Evolutionary conservation across 2,329 filamentous ascomycete genomes (phyloP).

Genomic region (Paraphoma sp.): DNA sequence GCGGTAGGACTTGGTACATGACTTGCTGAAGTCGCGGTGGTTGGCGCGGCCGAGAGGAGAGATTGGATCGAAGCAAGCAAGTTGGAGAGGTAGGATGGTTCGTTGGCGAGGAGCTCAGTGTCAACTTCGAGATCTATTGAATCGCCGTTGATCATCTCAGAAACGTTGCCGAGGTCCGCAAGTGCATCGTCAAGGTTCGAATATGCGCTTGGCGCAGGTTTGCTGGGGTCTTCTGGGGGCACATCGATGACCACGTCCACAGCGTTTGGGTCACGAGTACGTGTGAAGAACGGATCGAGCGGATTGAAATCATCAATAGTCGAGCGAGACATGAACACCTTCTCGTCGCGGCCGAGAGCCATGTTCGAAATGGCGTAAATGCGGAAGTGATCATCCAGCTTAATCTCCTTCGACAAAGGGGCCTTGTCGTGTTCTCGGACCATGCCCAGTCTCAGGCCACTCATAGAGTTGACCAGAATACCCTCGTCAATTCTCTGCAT

Average conservation of each 20-base stretch:
- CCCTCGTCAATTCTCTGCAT: slow-evolving; percentile 66
- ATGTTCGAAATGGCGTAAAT: slow-evolving; percentile 83
- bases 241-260: slow-evolving; percentile 76
- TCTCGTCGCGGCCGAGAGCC: slow-evolving; percentile 84
- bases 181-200: slow-evolving; percentile 31
- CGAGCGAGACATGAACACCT: slow-evolving; percentile 78
- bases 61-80: slow-evolving; percentile 46
- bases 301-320: slow-evolving; percentile 72
- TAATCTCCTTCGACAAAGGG: slow-evolving; percentile 43
- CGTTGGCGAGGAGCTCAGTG: slow-evolving; percentile 26
- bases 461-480: slow-evolving; percentile 66
- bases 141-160: slow-evolving; percentile 28
- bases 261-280: slow-evolving; percentile 73
- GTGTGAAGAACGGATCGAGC: slow-evolving; percentile 82
- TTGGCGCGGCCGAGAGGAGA: slow-evolving; percentile 35
- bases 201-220: slow-evolving; percentile 18
- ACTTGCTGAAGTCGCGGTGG: slow-evolving; percentile 13
- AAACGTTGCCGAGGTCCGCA: slow-evolving; percentile 31
- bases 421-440: slow-evolving; percentile 64
- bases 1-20: slow-evolving; percentile 10
- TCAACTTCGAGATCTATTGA: slow-evolving; percentile 34
- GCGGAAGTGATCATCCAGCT: slow-evolving; percentile 61
- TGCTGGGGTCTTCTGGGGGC: slow-evolving; percentile 30
- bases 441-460: slow-evolving; percentile 69
- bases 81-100: slow-evolving; percentile 41